Percentiles rank a stretch among this genome's conserved stretches.
phyloP scores from a whole-genome alignment of 768 basidiomycete species.

The Austroboletus festivus region DNA sequence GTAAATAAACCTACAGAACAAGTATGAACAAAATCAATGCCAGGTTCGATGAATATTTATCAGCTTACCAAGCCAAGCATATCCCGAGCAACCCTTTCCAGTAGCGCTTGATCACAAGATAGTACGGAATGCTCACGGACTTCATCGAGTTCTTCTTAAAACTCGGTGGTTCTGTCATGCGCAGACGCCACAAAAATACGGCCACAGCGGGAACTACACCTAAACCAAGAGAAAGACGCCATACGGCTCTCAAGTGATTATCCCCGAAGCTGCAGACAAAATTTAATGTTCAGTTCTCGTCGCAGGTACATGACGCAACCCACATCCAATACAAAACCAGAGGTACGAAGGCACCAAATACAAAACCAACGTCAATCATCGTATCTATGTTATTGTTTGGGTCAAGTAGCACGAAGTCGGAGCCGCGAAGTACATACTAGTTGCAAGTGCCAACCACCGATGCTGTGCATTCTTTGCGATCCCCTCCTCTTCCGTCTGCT shows the following conservation, averaged over 20 bases:
- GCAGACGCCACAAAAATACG: slow-evolving; percentile 85
- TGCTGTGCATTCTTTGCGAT: slow-evolving; percentile 81
- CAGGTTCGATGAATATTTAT: not conserved
- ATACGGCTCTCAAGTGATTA: slow-evolving; percentile 79
- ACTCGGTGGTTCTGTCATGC: slow-evolving; percentile 75
- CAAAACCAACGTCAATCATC: slow-evolving; percentile 87
- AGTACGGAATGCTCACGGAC: slow-evolving; percentile 67
- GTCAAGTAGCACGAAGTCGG: not conserved
- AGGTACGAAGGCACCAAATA: slow-evolving; percentile 75
- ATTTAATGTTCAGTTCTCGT: not conserved
- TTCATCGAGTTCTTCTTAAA: slow-evolving; percentile 82
- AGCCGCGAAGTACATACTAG: slow-evolving; percentile 52
- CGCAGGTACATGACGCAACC: slow-evolving; percentile 22
- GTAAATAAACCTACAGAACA: slow-evolving; percentile 58
- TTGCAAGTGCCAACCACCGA: slow-evolving; percentile 83
- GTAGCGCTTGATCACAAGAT: slow-evolving; percentile 75
- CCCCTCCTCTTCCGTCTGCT: slow-evolving; percentile 81
- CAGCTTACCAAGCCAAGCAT: slow-evolving; percentile 63
- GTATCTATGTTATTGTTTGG: slow-evolving; percentile 42
- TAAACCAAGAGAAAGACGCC: slow-evolving; percentile 83
- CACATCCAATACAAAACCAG: slow-evolving; percentile 88
- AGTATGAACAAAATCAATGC: not conserved
- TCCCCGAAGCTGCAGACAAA: slow-evolving; percentile 56
- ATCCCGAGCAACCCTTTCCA: slow-evolving; percentile 73
- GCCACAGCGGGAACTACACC: slow-evolving; percentile 76